phyloP scores from a whole-genome alignment of 495 filamentous ascomycete genomes.

The Penicillium cataractarum region DNA sequence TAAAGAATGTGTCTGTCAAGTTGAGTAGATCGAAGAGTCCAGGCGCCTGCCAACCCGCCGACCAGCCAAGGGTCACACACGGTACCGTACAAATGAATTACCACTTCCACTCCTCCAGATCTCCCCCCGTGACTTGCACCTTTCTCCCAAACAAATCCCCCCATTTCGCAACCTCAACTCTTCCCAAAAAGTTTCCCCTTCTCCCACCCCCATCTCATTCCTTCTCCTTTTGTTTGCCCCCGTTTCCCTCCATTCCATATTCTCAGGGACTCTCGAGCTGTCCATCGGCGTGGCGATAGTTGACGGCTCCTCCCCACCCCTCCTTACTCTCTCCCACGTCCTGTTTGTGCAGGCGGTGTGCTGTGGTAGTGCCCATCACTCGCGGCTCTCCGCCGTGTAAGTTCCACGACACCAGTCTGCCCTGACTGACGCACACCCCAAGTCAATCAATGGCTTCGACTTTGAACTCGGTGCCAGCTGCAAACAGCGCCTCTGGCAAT shows the following conservation, averaged over 20 bases:
- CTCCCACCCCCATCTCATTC: constrained; percentile 7
- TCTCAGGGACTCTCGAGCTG: neutral
- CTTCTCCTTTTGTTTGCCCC: constrained; percentile 9
- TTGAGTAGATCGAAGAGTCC: neutral
- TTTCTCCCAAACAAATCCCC: constrained; percentile 25
- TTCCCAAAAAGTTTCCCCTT: constrained; percentile 9
- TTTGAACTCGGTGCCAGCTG: constrained; percentile 47
- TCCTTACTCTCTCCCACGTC: constrained; percentile 21
- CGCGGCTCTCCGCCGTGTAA: constrained; percentile 45
- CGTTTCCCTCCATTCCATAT: constrained; percentile 11
- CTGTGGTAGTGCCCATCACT: constrained; percentile 39
- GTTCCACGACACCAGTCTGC: constrained; percentile 46
- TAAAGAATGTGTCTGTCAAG: neutral
- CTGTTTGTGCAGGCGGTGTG: constrained; percentile 49
- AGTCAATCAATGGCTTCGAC: constrained; percentile 55
- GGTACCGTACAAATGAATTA: constrained; percentile 24
- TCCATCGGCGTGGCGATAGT: neutral
- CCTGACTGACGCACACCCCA: constrained; percentile 25
- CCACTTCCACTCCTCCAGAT: constrained; percentile 4
- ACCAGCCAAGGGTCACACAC: constrained; percentile 19
- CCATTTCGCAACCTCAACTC: constrained; percentile 8
- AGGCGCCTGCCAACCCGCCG: constrained; percentile 8
- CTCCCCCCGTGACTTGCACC: constrained; percentile 24
- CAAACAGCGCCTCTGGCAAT: constrained; percentile 55
- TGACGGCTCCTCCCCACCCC: constrained; percentile 15